These are phyloP conservation scores for Cytospora leucostoma DNA, from an alignment of 2,329 filamentous ascomycete species.

Conservation along the genomic window DNA sequence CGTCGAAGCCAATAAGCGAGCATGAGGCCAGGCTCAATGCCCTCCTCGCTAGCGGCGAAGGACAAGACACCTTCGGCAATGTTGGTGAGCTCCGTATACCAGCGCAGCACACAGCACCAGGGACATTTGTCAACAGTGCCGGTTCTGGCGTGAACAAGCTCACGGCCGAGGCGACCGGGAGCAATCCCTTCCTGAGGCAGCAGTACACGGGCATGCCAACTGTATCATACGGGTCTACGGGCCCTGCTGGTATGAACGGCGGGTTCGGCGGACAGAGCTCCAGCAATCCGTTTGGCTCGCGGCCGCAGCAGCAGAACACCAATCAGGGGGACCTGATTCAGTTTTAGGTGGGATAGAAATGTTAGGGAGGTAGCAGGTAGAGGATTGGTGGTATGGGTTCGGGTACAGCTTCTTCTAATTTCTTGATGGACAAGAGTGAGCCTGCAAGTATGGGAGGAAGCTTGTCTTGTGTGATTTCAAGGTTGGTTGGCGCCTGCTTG, in stretches of 20 bases:
- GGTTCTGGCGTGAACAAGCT: slow-evolving; percentile 76
- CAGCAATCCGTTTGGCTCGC: slow-evolving; percentile 61
- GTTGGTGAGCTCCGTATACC: slow-evolving; percentile 95
- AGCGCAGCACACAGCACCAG: slow-evolving; percentile 92
- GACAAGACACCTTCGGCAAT: slow-evolving; percentile 96
- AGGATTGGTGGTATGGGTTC: background rate
- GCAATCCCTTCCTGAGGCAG: slow-evolving; percentile 84
- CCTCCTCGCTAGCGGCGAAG: slow-evolving; percentile 82
- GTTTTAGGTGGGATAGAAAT: slow-evolving; percentile 44
- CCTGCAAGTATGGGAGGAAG: slow-evolving; percentile 7
- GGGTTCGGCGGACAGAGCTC: slow-evolving; percentile 43
- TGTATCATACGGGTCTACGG: slow-evolving; percentile 59
- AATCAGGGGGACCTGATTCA: slow-evolving; percentile 58
- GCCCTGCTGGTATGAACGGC: slow-evolving; percentile 58
- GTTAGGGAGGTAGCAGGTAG: background rate
- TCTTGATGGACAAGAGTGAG: slow-evolving; percentile 4
- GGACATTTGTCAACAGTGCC: slow-evolving; percentile 94
- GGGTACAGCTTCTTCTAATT: background rate
- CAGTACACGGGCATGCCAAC: slow-evolving; percentile 79
- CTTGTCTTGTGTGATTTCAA: slow-evolving; percentile 7
- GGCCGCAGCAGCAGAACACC: slow-evolving; percentile 52
- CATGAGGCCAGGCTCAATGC: slow-evolving; percentile 80
- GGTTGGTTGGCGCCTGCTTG: slow-evolving; percentile 24
- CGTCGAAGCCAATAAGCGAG: slow-evolving; percentile 59
- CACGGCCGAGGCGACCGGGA: slow-evolving; percentile 71